Evolutionary conservation across 179 eudicot species (phyloP).

Genomic region (Beta macrorhiza): DNA sequence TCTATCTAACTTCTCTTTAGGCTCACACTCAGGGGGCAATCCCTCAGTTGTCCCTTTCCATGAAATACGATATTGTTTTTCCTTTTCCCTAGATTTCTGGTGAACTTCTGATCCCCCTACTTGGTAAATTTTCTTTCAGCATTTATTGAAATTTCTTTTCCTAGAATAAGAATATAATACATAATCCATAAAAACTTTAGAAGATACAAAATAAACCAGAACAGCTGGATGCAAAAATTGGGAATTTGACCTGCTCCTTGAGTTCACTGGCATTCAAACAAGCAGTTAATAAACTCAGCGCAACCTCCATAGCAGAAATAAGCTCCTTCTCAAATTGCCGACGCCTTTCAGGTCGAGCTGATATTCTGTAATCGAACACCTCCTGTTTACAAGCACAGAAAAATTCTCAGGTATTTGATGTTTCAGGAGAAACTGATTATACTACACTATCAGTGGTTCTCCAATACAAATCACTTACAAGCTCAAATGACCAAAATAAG

Average conservation of each 20-base stretch:
- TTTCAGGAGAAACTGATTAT: background rate
- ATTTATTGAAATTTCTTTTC: background rate
- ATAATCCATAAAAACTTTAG: background rate
- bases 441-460: background rate
- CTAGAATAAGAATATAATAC: background rate
- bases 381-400: conserved; percentile 54
- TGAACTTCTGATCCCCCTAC: background rate
- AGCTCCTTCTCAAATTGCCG: conserved; percentile 92
- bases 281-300: conserved; percentile 75
- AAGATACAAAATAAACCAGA: background rate
- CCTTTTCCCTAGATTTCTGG: background rate
- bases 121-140: background rate
- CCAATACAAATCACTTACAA: background rate
- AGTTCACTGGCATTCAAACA: conserved; percentile 74
- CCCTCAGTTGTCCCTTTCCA: background rate
- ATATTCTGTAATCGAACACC: conserved; percentile 83
- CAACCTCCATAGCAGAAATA: conserved; percentile 69
- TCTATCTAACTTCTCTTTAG: background rate
- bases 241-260: conserved; percentile 77
- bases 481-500: background rate
- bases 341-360: conserved; percentile 95
- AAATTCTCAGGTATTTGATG: conserved; percentile 9
- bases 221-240: conserved; percentile 14
- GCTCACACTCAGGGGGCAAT: background rate
- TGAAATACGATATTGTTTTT: background rate